Conservation (phyloP, 2,329 filamentous ascomycete species). For the Fusarium sp. region DNA sequence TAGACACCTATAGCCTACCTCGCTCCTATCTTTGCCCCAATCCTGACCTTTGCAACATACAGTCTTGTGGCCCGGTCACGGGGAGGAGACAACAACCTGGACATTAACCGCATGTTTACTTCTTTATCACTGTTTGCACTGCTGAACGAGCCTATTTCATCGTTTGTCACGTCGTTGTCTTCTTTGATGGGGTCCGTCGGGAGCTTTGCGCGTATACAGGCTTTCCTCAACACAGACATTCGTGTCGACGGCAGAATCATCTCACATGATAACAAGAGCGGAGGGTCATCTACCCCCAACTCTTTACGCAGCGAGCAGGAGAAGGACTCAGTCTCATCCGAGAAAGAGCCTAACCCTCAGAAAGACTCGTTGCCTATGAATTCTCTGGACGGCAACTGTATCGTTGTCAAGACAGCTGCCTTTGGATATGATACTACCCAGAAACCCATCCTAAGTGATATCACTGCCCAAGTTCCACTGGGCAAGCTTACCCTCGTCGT, state of each 20-base stretch:
- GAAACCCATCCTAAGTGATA: conserved; percentile 11
- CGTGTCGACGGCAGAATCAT: conserved; percentile 11
- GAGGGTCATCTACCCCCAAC: neutral
- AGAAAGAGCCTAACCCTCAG: neutral
- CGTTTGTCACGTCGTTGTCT: conserved; percentile 21
- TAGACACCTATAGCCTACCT: conserved; percentile 10
- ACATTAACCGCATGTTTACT: conserved; percentile 36
- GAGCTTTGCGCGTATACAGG: conserved; percentile 31
- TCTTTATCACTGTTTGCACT: conserved; percentile 32
- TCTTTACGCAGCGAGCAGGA: neutral
- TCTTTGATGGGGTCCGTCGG: conserved; percentile 34
- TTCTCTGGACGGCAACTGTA: neutral
- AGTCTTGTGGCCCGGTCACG: conserved; percentile 25
- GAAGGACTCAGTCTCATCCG: neutral
- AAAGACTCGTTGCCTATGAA: accelerated
- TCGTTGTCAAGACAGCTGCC: neutral
- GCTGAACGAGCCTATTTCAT: conserved; percentile 20
- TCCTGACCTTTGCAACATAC: conserved; percentile 30
- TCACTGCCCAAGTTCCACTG: conserved; percentile 1
- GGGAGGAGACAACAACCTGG: conserved; percentile 12
- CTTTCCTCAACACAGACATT: conserved; percentile 23
- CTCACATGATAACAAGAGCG: neutral
- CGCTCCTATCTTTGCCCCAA: conserved; percentile 31
- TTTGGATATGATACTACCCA: conserved; percentile 25
- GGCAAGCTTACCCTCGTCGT: conserved; percentile 42